A percentile compares a stretch with the other conserved stretches of the same genome.
Conservation (phyloP, 345 rosid genomes). For the Brassica carinata region DNA sequence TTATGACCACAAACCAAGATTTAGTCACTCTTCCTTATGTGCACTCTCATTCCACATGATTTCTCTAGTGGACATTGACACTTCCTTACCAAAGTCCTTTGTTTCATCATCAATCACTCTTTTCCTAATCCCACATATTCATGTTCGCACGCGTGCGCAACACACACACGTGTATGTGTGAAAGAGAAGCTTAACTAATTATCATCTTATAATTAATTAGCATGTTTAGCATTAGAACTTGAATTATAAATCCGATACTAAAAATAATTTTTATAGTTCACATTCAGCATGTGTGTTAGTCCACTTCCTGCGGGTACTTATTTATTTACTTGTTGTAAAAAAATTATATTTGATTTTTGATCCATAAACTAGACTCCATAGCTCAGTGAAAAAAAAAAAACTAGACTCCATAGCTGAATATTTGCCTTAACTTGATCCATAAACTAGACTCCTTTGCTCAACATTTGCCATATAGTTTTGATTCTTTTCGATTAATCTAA, state of each 20-base stretch:
- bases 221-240: not conserved
- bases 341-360: not conserved
- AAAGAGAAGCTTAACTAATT: not conserved
- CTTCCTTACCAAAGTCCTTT: slow-evolving; percentile 23
- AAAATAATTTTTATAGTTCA: not conserved
- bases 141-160: not conserved
- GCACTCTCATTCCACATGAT: slow-evolving; percentile 30
- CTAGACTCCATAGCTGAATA: too few relatives aligned
- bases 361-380: not conserved
- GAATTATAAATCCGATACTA: not conserved
- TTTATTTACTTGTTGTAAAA: too few relatives aligned
- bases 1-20: slow-evolving; percentile 39
- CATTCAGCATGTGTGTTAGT: not conserved
- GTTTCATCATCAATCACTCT: slow-evolving; percentile 34
- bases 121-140: slow-evolving; percentile 27
- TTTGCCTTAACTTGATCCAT: not conserved
- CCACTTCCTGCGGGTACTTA: not conserved
- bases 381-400: not conserved
- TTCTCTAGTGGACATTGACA: slow-evolving; percentile 38
- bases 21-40: slow-evolving; percentile 21
- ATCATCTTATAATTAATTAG: not conserved
- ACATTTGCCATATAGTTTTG: not conserved
- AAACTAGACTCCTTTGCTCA: not conserved
- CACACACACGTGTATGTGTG: not conserved
- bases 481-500: not conserved